Evolutionary conservation across 1,139 yeast species (phyloP), one percentile per base, ranked within the genome.

Genomic region (Candida mesenterica): DNA sequence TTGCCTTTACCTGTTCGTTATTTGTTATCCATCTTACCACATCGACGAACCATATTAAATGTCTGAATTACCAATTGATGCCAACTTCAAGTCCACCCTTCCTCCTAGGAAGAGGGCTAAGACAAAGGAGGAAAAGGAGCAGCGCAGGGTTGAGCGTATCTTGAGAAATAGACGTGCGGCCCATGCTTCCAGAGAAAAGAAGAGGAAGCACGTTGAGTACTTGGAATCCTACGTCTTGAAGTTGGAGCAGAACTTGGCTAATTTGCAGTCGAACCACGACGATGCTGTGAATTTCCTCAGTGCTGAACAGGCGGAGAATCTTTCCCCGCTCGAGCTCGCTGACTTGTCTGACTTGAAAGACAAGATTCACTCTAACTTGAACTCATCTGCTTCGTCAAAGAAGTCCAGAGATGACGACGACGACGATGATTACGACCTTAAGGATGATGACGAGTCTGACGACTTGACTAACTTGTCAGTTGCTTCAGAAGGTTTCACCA

Each of bases 41-140:
- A n/a, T n/a, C n/a, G n/a, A n/a, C n/a, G n/a, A n/a, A n/a, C n/a
- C n/a, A n/a, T n/a, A n/a, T n/a, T n/a, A n/a, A n/a, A n/a, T 42
- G 48, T 41, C 48, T 33, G 42, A 40, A 33, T 38, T 36, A 26
- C 42, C 41, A 26, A 38, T 45, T 33, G 53, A 51, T 25, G 31
- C 55, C 35, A 42, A 50, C 46, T 59, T 59, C 55, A 66, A 67
- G 49, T 48, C 72, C 24, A 51, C 87, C 20, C 71, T 90, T 44
- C 97, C 97, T 22, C 97, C 97, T 37, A 77, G 98, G 45, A 92
- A 92, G 66, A 77, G 97, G 50, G 98, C 98, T 8, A 88, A 86
- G 69, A 92, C 98, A 28, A 79, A 86, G 52, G 97, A 90, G 62
- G 98, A 92, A 65, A 92, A 90, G 67, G 97, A 92, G 62, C 97